These are phyloP conservation scores for Penicillium sp. DNA, from an alignment of 2,329 filamentous ascomycete genomes.

Conservation along the genomic window DNA sequence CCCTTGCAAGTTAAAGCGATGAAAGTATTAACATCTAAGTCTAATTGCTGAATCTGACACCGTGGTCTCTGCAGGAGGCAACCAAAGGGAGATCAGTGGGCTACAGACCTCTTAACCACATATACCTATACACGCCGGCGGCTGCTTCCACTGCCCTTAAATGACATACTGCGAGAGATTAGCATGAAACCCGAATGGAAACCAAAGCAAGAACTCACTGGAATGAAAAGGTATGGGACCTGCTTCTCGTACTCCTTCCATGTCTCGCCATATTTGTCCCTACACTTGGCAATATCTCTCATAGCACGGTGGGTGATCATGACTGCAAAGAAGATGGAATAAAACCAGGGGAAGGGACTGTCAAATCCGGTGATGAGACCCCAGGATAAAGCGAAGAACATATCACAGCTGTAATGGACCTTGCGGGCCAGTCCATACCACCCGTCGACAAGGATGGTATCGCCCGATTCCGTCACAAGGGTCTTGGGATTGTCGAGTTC, in stretches of 20 bases:
- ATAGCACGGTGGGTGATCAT: constrained; percentile 77
- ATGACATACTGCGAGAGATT: constrained; percentile 9
- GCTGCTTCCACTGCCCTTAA: neutral
- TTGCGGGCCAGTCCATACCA: constrained; percentile 80
- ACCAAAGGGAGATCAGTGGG: neutral
- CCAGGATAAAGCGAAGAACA: constrained; percentile 73
- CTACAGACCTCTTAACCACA: neutral
- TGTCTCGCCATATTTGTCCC: constrained; percentile 71
- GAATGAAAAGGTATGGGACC: constrained; percentile 81
- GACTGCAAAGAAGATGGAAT: constrained; percentile 69
- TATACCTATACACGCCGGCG: no score
- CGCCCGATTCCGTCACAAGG: constrained; percentile 67
- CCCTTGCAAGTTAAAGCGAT: no score
- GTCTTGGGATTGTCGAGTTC: constrained; percentile 72
- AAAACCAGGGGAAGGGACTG: constrained; percentile 84
- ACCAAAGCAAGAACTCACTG: constrained; percentile 44
- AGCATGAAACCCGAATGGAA: neutral
- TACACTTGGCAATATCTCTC: constrained; percentile 71
- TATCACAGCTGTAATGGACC: constrained; percentile 74
- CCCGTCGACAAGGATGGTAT: constrained; percentile 74
- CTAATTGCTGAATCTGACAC: neutral
- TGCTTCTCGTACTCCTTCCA: constrained; percentile 75
- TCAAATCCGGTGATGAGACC: constrained; percentile 73
- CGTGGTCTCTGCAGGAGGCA: neutral
- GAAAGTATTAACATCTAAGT: neutral